Evolutionary conservation across 805 yeast species (phyloP).

Genomic region (Debaryomyces castellii): DNA sequence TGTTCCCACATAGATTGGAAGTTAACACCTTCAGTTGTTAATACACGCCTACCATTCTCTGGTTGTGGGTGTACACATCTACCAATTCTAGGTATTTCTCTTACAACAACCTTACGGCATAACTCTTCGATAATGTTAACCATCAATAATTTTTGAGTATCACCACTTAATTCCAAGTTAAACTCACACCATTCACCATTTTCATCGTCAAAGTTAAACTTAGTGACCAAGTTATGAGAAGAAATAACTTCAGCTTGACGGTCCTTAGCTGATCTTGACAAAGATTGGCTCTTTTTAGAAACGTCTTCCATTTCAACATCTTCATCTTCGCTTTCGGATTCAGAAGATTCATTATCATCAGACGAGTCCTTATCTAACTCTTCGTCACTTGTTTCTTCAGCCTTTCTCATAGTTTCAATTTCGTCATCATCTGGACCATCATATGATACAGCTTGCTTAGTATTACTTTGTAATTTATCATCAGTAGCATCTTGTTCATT

Average conservation of each 20-base stretch:
- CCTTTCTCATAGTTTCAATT: conserved; percentile 82
- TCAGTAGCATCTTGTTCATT: conserved; percentile 64
- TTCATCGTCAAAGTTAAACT: conserved; percentile 87
- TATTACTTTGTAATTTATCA: conserved; percentile 57
- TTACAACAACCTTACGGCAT: conserved; percentile 85
- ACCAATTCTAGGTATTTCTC: conserved; percentile 88
- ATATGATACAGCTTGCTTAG: conserved; percentile 86
- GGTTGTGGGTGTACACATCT: conserved; percentile 85
- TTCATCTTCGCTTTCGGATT: conserved; percentile 33
- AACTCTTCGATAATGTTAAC: conserved; percentile 93
- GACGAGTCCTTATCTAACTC: conserved; percentile 43
- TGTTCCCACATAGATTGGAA: conserved; percentile 98
- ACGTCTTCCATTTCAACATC: conserved; percentile 36
- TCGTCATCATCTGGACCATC: conserved; percentile 97
- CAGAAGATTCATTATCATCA: conserved; percentile 37
- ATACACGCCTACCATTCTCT: conserved; percentile 64
- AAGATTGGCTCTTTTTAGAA: conserved; percentile 17
- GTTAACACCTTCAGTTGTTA: conserved; percentile 97
- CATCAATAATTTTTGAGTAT: conserved; percentile 91
- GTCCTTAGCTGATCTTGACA: conserved; percentile 68
- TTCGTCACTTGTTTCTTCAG: conserved; percentile 76
- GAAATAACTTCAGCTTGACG: conserved; percentile 83
- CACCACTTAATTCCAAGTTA: conserved; percentile 77
- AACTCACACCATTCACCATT: conserved; percentile 93
- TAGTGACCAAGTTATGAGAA: conserved; percentile 68